Base-by-base conservation (phyloP, 78 protist genomes). In the Dictyostelium capitatum region DNA sequence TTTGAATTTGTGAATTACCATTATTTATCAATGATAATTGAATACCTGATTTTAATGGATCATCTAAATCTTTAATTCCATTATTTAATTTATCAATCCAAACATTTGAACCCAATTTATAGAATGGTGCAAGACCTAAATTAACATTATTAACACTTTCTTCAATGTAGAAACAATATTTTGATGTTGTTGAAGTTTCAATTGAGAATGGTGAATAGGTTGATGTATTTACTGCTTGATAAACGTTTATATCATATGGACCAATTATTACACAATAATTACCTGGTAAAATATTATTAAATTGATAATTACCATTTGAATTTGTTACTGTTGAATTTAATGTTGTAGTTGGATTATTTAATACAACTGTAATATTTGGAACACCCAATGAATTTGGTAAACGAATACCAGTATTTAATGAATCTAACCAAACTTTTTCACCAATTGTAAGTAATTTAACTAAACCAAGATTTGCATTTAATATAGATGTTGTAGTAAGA, bases 21-120 rank as follows among this genome's bases (percentile, higher is more conserved):
- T 23, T 19, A 5, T 30, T 28, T 1, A 41, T 12, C 6, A 81
- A 37, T 25, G 15, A 4, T 12, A 81, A 23, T 6, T 14, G 9
- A 19, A 65, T 78, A 47, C 37, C 25, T 30, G 65, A 10, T 25
- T 48, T 30, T 32, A 17, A 19, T 82, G 67, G 53, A 9, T n/a
- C 56, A 28, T 37, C 50, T 5, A 17, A 28, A 64, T 65, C 90
- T 32, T 50, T 65, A 51, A 51, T 62, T 32, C 80, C 90, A 67
- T 82, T 69, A 37, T 69, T 62, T 48, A 23, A 23, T 65, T 51
- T 17, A 65, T 81, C 89, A 37, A 30, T 81, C 89, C 89, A 81
- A 17, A 56, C 89, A 23, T 81, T 65, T 47, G 37, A 14, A 19
- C 77, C 54, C 4, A 81, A 17, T 4, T 62, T n/a, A 20, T 65